phyloP scores from a whole-genome alignment of 2,329 filamentous ascomycete genomes.

The Tolypocladium tundrense region DNA sequence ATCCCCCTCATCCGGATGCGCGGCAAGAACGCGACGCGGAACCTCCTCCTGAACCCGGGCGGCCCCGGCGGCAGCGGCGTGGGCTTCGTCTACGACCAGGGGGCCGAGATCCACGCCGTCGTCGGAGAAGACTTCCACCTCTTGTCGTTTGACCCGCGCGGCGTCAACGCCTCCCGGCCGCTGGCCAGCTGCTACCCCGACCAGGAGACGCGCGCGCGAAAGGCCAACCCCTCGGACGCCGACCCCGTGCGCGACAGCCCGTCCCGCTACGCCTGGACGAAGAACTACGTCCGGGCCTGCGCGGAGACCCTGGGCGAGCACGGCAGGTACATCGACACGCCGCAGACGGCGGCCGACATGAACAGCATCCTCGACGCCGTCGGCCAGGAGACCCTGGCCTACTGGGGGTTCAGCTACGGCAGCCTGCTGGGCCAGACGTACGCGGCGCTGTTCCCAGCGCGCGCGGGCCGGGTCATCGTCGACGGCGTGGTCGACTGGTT shows the following conservation, averaged over 20 bases:
- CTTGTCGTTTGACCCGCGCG: slow-evolving; percentile 36
- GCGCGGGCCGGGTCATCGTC: slow-evolving; percentile 22
- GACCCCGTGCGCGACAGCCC: slow-evolving; percentile 22
- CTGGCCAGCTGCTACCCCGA: slow-evolving; percentile 29
- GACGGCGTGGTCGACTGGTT: slow-evolving; percentile 24
- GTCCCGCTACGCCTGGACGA: slow-evolving; percentile 29
- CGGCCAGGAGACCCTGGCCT: slow-evolving; percentile 20
- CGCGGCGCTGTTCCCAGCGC: slow-evolving; percentile 24
- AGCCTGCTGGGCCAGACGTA: slow-evolving; percentile 30
- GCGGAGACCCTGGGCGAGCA: slow-evolving; percentile 33
- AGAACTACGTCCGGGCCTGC: slow-evolving; percentile 30
- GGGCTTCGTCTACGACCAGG: slow-evolving; percentile 22
- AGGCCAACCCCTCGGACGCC: slow-evolving; percentile 5
- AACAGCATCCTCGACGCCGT: slow-evolving; percentile 34
- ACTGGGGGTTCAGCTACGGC: slow-evolving; percentile 34
- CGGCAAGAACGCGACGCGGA: slow-evolving; percentile 29
- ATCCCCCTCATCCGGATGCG: slow-evolving; percentile 35
- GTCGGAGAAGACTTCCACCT: slow-evolving; percentile 34
- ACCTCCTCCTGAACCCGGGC: slow-evolving; percentile 35
- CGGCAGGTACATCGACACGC: slow-evolving; percentile 35
- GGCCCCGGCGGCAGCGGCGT: slow-evolving; percentile 36
- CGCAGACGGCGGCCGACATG: slow-evolving; percentile 41
- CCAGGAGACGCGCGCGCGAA: slow-evolving; percentile 16
- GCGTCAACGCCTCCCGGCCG: slow-evolving; percentile 21
- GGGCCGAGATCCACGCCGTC: slow-evolving; percentile 22